Evolutionary conservation across 257 asterid genomes (phyloP).

Genomic region (Solanum acaule): DNA sequence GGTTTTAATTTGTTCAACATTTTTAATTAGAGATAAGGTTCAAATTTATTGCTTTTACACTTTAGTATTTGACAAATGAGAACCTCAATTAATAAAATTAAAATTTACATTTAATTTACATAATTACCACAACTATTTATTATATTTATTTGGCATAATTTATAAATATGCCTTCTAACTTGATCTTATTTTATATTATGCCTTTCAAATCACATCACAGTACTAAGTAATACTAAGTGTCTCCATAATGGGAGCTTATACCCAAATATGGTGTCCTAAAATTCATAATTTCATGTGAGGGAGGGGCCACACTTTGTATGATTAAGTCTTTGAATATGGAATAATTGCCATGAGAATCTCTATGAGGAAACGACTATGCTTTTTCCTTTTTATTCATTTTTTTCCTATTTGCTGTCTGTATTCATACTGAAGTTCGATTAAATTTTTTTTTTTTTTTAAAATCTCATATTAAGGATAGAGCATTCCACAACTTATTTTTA

Average conservation of each 20-base stretch:
- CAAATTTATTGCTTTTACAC: not conserved
- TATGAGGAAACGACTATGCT: not conserved
- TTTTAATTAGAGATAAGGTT: not conserved
- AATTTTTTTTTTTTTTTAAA: too few species aligned
- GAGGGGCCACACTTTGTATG: not conserved
- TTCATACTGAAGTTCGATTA: too few species aligned
- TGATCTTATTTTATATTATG: too few species aligned
- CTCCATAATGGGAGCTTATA: not conserved
- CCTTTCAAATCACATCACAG: too few species aligned
- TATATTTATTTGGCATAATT: too few species aligned
- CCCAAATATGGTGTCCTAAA: not conserved
- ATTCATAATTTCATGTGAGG: not conserved
- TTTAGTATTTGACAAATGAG: not conserved
- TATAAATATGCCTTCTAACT: too few species aligned
- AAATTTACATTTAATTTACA: not conserved
- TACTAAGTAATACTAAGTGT: too few species aligned
- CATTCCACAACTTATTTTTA: not conserved
- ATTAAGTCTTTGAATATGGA: not conserved
- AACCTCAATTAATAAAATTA: not conserved
- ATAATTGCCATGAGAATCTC: not conserved
- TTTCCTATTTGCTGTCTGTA: rapidly evolving
- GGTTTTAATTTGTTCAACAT: not conserved
- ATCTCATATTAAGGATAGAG: rapidly evolving
- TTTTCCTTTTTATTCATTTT: not conserved
- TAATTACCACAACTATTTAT: too few species aligned